Conservation (phyloP, 257 asterid species). For the Solanum ossicruentum region DNA sequence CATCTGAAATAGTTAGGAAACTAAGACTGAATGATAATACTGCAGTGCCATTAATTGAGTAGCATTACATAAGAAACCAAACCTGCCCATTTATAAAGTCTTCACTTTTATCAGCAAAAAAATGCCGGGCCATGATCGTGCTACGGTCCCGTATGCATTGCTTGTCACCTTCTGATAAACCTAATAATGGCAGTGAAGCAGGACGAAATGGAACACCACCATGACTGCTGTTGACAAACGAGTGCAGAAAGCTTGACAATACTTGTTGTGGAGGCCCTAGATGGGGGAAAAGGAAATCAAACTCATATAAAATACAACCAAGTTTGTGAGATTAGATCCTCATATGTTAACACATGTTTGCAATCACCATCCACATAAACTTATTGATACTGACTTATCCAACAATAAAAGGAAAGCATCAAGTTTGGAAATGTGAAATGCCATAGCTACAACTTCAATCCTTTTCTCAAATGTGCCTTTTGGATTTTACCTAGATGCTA, state of each 20-base stretch:
- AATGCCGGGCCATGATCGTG: conserved; percentile 98
- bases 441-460: background rate
- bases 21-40: background rate
- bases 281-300: background rate
- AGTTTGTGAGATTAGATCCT: background rate
- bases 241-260: conserved; percentile 79
- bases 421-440: background rate
- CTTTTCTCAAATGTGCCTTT: background rate
- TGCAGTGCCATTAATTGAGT: background rate
- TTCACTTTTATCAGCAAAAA: conserved; percentile 88
- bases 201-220: conserved; percentile 73
- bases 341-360: background rate
- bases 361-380: background rate
- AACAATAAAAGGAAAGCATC: background rate
- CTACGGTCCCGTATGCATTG: conserved; percentile 97
- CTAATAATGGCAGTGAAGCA: conserved; percentile 76
- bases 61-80: conserved; percentile 2
- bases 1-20: background rate
- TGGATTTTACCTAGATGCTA: background rate
- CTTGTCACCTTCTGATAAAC: conserved; percentile 90
- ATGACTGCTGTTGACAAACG: conserved; percentile 79
- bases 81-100: conserved; percentile 92
- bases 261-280: conserved; percentile 99
- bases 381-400: background rate
- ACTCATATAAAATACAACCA: background rate